Conservation (phyloP, 148 eudicot genomes). For the Dianthus caryophyllus region DNA sequence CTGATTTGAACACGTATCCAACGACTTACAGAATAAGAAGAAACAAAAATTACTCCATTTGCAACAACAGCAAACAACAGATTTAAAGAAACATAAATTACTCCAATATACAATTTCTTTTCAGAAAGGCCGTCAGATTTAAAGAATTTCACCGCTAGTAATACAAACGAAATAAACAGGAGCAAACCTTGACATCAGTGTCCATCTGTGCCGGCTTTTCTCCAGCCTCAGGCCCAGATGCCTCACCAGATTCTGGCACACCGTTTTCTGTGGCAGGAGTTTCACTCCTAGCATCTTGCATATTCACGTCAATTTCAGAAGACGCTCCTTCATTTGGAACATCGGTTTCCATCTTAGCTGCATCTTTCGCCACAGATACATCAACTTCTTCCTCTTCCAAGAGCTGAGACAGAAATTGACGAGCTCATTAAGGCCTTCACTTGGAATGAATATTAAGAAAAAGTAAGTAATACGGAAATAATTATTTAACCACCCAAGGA, state of each 20-base stretch:
- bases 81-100: neutral
- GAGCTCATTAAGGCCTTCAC: neutral
- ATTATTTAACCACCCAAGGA: neutral
- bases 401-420: constrained; percentile 38
- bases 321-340: constrained; percentile 33
- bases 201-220: constrained; percentile 81
- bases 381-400: constrained; percentile 88
- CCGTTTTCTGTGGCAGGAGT: constrained; percentile 62
- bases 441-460: neutral
- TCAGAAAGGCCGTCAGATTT: neutral
- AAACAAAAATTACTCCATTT: neutral
- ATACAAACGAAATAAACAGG: neutral
- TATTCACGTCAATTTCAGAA: constrained; percentile 58
- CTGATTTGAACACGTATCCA: no score
- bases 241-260: constrained; percentile 59
- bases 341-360: constrained; percentile 69
- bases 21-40: neutral
- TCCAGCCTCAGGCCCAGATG: constrained; percentile 51
- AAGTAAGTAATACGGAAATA: neutral
- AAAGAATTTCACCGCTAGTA: neutral
- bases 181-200: constrained; percentile 69
- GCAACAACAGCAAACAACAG: neutral
- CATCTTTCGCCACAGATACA: constrained; percentile 64
- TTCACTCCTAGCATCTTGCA: constrained; percentile 77
- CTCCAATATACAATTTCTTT: neutral